Conservation (phyloP, 352 stramenopile genomes). For the Pythium sukuiense region DNA sequence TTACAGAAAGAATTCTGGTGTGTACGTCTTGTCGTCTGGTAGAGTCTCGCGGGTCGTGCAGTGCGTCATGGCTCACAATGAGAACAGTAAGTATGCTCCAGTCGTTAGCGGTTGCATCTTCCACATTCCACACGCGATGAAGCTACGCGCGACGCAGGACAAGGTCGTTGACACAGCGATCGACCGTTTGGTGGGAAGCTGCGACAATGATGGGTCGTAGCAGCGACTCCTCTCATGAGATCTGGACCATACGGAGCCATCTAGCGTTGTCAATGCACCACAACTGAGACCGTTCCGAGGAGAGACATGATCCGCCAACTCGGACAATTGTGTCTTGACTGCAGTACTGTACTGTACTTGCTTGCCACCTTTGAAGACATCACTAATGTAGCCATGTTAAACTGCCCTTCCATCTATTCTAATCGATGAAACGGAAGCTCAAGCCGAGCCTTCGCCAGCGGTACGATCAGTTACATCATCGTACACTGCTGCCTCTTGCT, state of each 20-base stretch:
- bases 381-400: too few relatives aligned
- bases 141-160: constrained; percentile 3
- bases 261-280: neutral
- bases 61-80: neutral
- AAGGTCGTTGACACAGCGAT: neutral
- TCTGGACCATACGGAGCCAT: neutral
- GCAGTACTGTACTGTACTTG: too few relatives aligned
- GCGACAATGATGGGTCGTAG: neutral
- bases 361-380: too few relatives aligned
- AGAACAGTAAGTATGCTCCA: neutral
- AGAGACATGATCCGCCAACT: too few relatives aligned
- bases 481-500: too few relatives aligned
- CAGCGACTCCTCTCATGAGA: neutral
- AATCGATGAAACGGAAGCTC: too few relatives aligned
- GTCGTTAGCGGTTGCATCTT: constrained; percentile 13
- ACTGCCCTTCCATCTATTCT: too few relatives aligned
- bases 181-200: constrained; percentile 2
- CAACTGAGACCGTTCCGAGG: too few relatives aligned
- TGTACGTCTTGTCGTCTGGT: constrained; percentile 2
- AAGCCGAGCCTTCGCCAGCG: too few relatives aligned
- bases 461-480: too few relatives aligned
- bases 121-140: constrained; percentile 18
- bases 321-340: too few relatives aligned
- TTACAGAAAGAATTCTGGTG: neutral
- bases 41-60: constrained; percentile 6